Evolutionary conservation across 2,329 filamentous ascomycete species (phyloP).

Genomic region (Paracoccidioides brasiliensis): DNA sequence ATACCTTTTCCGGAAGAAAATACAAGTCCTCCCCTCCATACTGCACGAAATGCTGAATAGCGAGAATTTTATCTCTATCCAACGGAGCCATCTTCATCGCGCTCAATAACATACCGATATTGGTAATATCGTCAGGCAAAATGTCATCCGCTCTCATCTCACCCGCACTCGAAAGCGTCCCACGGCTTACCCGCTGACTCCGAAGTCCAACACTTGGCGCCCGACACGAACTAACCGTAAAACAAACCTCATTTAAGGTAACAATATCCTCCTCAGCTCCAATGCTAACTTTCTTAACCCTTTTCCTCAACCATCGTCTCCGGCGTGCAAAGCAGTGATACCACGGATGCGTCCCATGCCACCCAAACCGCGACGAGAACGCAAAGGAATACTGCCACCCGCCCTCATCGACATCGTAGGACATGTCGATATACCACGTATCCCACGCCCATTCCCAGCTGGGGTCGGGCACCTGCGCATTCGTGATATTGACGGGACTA

Average conservation of each 20-base stretch:
- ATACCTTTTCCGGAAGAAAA: constrained; percentile 53
- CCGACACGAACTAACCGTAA: constrained; percentile 48
- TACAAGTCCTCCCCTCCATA: constrained; percentile 62
- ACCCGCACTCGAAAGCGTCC: constrained; percentile 8
- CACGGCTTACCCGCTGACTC: constrained; percentile 15
- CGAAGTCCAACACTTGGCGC: constrained; percentile 23
- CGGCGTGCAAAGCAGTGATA: constrained; percentile 91
- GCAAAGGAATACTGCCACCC: constrained; percentile 96
- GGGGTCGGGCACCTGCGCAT: constrained; percentile 85
- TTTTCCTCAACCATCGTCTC: constrained; percentile 72
- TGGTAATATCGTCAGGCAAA: constrained; percentile 41
- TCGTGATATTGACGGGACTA: constrained; percentile 59
- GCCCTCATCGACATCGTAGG: constrained; percentile 68
- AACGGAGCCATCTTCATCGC: constrained; percentile 59
- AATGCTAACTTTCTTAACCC: constrained; percentile 46
- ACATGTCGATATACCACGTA: constrained; percentile 64
- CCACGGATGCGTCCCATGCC: constrained; percentile 83
- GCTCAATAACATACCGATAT: constrained; percentile 56
- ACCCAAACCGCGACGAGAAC: constrained; percentile 60
- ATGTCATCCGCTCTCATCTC: constrained; percentile 34
- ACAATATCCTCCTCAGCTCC: neutral
- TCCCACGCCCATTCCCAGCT: constrained; percentile 84
- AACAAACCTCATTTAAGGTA: constrained; percentile 62
- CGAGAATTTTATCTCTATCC: constrained; percentile 82
- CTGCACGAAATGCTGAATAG: constrained; percentile 67